Conservation (phyloP, 164 flowering plant genomes). For the Berberis thunbergii region DNA sequence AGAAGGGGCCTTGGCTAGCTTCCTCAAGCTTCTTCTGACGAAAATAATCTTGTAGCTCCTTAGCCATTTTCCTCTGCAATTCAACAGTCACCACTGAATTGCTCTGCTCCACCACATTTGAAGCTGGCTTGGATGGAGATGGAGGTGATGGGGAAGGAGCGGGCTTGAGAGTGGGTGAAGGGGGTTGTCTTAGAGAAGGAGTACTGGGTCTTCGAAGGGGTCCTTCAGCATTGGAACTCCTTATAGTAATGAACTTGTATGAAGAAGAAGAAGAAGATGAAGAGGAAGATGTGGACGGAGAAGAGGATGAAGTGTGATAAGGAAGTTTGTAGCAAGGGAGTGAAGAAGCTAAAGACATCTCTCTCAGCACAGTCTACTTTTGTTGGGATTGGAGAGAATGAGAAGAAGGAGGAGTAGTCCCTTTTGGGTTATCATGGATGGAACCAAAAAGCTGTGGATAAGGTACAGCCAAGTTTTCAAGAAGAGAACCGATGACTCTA, state of each 20-base stretch:
- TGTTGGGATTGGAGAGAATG: conserved; percentile 8
- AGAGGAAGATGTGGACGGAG: conserved; percentile 29
- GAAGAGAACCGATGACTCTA: neutral
- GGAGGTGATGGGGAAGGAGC: conserved; percentile 25
- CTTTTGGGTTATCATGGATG: conserved; percentile 3
- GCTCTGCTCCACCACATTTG: conserved; percentile 15
- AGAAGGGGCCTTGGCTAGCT: conserved; percentile 77
- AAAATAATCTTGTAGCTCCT: conserved; percentile 89
- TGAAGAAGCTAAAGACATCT: conserved; percentile 60
- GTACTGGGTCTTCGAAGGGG: conserved; percentile 73
- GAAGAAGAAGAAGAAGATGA: conserved; percentile 22
- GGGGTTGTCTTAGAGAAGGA: conserved; percentile 36
- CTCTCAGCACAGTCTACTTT: conserved; percentile 1
- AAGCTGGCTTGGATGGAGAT: conserved; percentile 22
- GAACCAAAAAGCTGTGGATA: conserved; percentile 39
- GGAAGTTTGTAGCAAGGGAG: conserved; percentile 45
- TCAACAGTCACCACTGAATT: conserved; percentile 49
- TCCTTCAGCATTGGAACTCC: conserved; percentile 76
- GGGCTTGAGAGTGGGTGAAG: conserved; percentile 29
- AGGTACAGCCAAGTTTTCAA: conserved; percentile 46
- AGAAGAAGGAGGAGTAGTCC: conserved; percentile 6
- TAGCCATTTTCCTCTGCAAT: conserved; percentile 90
- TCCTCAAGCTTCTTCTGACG: conserved; percentile 84
- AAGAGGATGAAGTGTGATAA: conserved; percentile 9
- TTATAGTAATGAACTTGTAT: conserved; percentile 29